Evolutionary conservation across 1,139 yeast genomes (phyloP).

Genomic region (Magnusiomyces magnusii): DNA sequence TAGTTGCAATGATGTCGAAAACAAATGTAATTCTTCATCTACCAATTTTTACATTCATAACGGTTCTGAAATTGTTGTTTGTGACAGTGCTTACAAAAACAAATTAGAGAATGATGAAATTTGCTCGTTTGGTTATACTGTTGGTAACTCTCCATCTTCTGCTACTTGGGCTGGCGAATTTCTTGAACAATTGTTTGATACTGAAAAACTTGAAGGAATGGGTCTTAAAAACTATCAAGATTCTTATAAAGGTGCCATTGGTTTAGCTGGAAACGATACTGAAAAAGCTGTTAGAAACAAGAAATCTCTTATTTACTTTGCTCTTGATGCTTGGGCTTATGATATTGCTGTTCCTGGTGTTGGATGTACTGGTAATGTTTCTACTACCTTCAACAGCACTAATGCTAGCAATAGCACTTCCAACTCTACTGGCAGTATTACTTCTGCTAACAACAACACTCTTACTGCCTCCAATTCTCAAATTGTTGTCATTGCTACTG

Average conservation of each 20-base stretch:
- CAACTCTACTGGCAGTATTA: too few species aligned
- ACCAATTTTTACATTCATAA: slow-evolving; percentile 37
- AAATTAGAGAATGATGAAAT: slow-evolving; percentile 23
- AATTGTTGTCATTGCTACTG: too few species aligned
- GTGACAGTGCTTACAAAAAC: slow-evolving; percentile 23
- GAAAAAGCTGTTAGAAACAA: slow-evolving; percentile 27
- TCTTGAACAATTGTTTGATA: slow-evolving; percentile 28
- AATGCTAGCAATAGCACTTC: too few species aligned
- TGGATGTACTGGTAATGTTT: slow-evolving; percentile 10
- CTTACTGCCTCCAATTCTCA: too few species aligned
- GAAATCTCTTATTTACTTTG: slow-evolving; percentile 24
- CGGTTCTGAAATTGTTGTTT: slow-evolving; percentile 33
- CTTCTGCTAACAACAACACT: too few species aligned
- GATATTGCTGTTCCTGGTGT: slow-evolving; percentile 14
- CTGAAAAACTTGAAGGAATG: slow-evolving; percentile 24
- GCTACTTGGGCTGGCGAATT: slow-evolving; percentile 22
- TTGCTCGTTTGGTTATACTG: slow-evolving; percentile 26
- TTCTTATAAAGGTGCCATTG: slow-evolving; percentile 25
- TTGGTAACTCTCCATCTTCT: slow-evolving; percentile 22
- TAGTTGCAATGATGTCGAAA: too few species aligned
- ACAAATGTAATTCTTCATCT: slow-evolving; percentile 27
- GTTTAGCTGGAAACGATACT: slow-evolving; percentile 24
- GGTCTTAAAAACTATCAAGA: slow-evolving; percentile 27
- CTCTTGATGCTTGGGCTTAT: slow-evolving; percentile 27
- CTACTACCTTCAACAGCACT: not conserved